Base-by-base conservation (phyloP, 2,329 filamentous ascomycete species). In the Gremmenia infestans region DNA sequence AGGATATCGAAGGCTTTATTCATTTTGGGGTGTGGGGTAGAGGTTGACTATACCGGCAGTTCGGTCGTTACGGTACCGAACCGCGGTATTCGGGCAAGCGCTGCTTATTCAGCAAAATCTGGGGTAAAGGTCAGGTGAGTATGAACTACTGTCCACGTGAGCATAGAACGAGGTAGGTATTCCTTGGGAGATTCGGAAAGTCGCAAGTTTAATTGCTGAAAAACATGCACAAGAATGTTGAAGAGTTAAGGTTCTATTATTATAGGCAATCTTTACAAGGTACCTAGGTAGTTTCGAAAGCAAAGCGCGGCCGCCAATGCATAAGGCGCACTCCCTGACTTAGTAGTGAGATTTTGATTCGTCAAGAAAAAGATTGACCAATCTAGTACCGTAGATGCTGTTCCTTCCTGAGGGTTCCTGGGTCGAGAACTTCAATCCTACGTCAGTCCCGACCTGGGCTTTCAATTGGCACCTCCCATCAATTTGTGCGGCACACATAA, bases 1-100 rank as follows among this genome's bases (percentile, higher is more conserved):
- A 64, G 17, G 19, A 65, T 54, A 50, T 59, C 58, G 50, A 62
- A 23, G 25, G 48, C 23, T 48, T 63, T 65, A 50, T 53, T 61
- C 56, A 62, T 60, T 48, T 40, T 50, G 59, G 45, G 14, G 2
- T 45, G 42, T 12, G 42, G n/a, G 42, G 42, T n/a, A 22, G n/a
- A 12, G 19, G 28, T 32, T 11, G 8, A 6, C 25, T 8, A 28
- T 8, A 28, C 1, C 28, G 28, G 28, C 2, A 11, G 28, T 32
- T 32, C 28, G 28, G 28, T 1, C 37, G 14, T 40, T 6, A 25
- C 5, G 25, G 25, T 2, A 40, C 37, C 14, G 37, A 17, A 17
- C 37, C 37, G 37, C 14, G 37, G 37, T 4, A 2, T 17, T 15
- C 37, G 37, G 37, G 37, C 2, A 39, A 39, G 12, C n/a, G 1